These are phyloP conservation scores for Berberis thunbergii DNA, from an alignment of 164 flowering plant genomes.

Conservation along the genomic window DNA sequence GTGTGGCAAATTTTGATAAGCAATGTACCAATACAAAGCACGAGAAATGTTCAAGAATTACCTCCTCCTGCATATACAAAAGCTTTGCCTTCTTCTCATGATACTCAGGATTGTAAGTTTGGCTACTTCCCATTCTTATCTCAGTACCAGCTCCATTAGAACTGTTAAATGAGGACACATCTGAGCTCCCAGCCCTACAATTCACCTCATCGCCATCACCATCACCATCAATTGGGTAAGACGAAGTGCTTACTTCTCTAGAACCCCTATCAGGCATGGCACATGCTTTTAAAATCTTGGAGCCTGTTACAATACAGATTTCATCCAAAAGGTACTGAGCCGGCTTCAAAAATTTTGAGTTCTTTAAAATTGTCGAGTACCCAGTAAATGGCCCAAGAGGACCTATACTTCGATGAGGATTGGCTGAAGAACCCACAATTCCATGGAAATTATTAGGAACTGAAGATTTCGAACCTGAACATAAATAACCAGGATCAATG, in stretches of 20 bases:
- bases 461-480: constrained; percentile 13
- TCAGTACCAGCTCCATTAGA: constrained; percentile 24
- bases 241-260: constrained; percentile 20
- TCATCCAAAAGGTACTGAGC: constrained; percentile 66
- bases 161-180: constrained; percentile 21
- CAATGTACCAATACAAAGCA: not conserved
- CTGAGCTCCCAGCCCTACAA: constrained; percentile 21
- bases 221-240: constrained; percentile 16
- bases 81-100: constrained; percentile 70
- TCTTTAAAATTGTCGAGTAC: constrained; percentile 66
- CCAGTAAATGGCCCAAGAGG: constrained; percentile 98
- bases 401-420: constrained; percentile 30
- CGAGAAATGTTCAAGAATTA: constrained; percentile 14
- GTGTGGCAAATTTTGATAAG: no score
- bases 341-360: constrained; percentile 67
- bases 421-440: constrained; percentile 20
- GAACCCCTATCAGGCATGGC: constrained; percentile 21
- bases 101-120: constrained; percentile 37
- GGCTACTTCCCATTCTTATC: constrained; percentile 23
- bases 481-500: constrained; percentile 2
- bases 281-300: constrained; percentile 6
- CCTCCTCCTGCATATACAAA: constrained; percentile 75
- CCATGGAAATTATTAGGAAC: constrained; percentile 14
- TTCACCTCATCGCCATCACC: constrained; percentile 1
- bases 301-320: constrained; percentile 22